Percentiles rank a stretch among this genome's conserved stretches.
These are phyloP conservation scores for Microcos paniculata DNA, from an alignment of 345 rosid genomes.

Conservation along the genomic window DNA sequence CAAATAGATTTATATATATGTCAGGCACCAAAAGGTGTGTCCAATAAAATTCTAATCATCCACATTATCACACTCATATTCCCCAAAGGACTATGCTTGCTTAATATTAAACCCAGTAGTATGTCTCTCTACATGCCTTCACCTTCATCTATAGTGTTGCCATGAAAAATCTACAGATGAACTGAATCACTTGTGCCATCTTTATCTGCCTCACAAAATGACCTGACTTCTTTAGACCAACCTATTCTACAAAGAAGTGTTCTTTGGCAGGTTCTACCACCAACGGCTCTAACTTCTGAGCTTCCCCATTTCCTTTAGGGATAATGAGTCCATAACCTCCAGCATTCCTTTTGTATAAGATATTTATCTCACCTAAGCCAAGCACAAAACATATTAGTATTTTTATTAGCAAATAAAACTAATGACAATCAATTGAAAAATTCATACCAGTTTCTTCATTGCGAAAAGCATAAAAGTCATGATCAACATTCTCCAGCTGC, in stretches of 20 bases:
- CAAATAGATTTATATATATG: neutral
- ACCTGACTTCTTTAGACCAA: conserved; percentile 4
- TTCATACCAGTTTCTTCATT: conserved; percentile 85
- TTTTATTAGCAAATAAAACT: neutral
- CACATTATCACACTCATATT: neutral
- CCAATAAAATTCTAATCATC: conserved; percentile 8
- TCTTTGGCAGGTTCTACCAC: conserved; percentile 52
- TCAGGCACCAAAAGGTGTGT: neutral
- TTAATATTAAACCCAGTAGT: neutral
- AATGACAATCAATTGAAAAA: neutral
- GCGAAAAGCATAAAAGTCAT: conserved; percentile 85
- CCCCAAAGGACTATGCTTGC: conserved; percentile 9
- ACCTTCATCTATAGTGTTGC: conserved; percentile 20
- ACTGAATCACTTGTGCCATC: neutral
- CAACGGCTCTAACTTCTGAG: conserved; percentile 62
- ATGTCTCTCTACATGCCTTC: conserved; percentile 1
- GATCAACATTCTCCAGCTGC: conserved; percentile 83
- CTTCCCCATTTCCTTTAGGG: conserved; percentile 63
- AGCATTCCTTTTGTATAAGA: conserved; percentile 74
- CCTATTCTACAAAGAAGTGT: conserved; percentile 50
- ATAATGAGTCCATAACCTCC: conserved; percentile 93
- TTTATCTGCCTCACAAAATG: neutral
- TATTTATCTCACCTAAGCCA: conserved; percentile 80
- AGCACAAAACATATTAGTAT: conserved; percentile 8
- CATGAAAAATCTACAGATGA: conserved; percentile 16